Evolutionary conservation across 495 filamentous ascomycete species (phyloP).

Genomic region (Podospora anserina): DNA sequence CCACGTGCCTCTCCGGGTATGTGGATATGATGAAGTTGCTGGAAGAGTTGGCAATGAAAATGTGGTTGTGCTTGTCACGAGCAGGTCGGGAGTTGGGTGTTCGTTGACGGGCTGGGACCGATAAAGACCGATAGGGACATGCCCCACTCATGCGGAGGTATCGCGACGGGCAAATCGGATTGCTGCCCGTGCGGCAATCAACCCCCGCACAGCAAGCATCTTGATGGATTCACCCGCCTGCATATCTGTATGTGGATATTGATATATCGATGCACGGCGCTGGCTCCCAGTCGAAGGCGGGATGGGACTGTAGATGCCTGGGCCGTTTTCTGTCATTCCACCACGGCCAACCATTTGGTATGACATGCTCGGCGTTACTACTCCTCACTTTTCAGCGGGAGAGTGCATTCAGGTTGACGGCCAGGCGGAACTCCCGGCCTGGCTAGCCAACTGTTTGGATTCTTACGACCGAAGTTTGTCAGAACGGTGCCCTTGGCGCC

Average conservation of each 20-base stretch:
- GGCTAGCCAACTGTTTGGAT: neutral
- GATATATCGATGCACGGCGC: too few species aligned
- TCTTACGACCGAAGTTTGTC: neutral
- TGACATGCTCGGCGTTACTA: too few species aligned
- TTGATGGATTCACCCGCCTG: neutral
- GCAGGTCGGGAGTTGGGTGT: neutral
- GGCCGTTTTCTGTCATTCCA: neutral
- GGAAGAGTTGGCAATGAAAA: neutral
- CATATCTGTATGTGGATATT: neutral
- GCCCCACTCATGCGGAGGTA: neutral
- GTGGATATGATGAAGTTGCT: neutral
- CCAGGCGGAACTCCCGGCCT: neutral
- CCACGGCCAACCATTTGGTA: neutral
- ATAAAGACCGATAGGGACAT: neutral
- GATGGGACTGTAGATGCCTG: too few species aligned
- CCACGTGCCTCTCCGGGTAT: neutral
- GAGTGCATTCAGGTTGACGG: neutral
- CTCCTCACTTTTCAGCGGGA: too few species aligned
- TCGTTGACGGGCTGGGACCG: neutral
- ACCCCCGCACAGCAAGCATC: neutral
- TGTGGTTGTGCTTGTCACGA: neutral
- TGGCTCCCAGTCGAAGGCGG: too few species aligned
- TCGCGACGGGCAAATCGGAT: neutral
- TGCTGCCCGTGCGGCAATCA: neutral
- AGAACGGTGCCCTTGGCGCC: neutral